phyloP scores from a whole-genome alignment of 75 land plant genomes.

The Cupressus sempervirens region DNA sequence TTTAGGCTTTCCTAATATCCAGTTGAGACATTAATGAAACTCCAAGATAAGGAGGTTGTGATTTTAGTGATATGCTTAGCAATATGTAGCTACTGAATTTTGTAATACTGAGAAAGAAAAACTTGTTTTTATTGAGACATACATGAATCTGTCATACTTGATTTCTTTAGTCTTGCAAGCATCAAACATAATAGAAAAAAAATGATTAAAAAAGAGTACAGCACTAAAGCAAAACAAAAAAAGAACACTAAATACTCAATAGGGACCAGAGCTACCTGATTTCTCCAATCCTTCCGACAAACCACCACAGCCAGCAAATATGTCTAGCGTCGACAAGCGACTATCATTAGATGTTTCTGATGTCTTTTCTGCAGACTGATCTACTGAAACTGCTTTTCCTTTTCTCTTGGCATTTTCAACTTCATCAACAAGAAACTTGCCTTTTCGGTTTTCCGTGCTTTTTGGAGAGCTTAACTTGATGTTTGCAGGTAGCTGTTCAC shows the following conservation, averaged over 20 bases:
- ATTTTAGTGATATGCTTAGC: background rate
- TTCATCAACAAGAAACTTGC: constrained; percentile 35
- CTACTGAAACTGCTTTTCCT: constrained; percentile 44
- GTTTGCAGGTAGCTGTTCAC: constrained; percentile 74
- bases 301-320: constrained; percentile 99
- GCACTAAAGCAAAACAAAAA: background rate
- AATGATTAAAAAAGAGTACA: background rate
- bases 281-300: constrained; percentile 88
- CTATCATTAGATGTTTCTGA: constrained; percentile 16
- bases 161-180: background rate
- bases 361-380: constrained; percentile 16
- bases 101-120: background rate
- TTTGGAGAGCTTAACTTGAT: constrained; percentile 39
- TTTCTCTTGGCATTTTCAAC: constrained; percentile 54
- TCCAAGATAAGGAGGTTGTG: background rate
- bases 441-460: constrained; percentile 16
- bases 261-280: constrained; percentile 49
- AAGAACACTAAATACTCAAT: background rate
- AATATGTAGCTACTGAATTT: background rate
- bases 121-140: background rate
- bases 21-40: constrained; percentile 62
- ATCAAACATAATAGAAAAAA: background rate
- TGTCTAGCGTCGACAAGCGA: constrained; percentile 73
- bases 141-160: background rate
- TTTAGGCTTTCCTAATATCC: constrained; percentile 20